Conservation (phyloP, 2,329 filamentous ascomycete genomes). For the Phaeosphaeria sp. region DNA sequence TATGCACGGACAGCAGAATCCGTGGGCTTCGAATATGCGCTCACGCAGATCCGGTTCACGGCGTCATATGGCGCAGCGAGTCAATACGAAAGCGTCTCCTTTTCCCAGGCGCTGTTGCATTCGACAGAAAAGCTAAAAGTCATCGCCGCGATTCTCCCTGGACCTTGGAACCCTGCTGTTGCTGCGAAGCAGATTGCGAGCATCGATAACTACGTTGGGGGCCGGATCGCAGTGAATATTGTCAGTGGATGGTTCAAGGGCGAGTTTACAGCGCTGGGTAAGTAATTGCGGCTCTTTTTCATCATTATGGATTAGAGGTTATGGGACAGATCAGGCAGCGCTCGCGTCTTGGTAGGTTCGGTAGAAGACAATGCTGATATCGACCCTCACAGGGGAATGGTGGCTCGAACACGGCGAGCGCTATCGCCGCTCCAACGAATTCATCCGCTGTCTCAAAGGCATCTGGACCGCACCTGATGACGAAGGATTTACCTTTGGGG, state of each 20-base stretch:
- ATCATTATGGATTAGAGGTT: no score
- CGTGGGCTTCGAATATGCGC: constrained; percentile 59
- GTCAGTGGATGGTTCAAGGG: constrained; percentile 63
- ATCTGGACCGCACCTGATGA: constrained; percentile 56
- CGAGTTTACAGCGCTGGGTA: constrained; percentile 48
- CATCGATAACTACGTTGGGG: constrained; percentile 61
- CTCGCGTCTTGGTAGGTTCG: no score
- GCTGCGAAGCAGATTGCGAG: constrained; percentile 62
- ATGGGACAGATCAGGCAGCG: no score
- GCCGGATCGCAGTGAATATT: constrained; percentile 60
- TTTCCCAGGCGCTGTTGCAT: constrained; percentile 58
- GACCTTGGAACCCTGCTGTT: constrained; percentile 49
- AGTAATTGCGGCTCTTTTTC: no score
- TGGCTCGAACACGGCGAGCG: constrained; percentile 63
- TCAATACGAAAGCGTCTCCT: constrained; percentile 61
- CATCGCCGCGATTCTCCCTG: constrained; percentile 59
- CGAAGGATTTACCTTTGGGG: constrained; percentile 57
- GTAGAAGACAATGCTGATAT: no score
- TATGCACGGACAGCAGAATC: constrained; percentile 59
- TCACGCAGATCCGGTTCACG: constrained; percentile 62
- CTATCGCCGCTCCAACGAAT: constrained; percentile 58
- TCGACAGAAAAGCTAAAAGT: constrained; percentile 58
- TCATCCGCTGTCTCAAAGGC: constrained; percentile 59
- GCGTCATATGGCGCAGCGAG: constrained; percentile 57
- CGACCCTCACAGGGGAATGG: constrained; percentile 52